Base-by-base conservation (phyloP, 2,329 filamentous ascomycete genomes). In the Gyromitra esculenta region DNA sequence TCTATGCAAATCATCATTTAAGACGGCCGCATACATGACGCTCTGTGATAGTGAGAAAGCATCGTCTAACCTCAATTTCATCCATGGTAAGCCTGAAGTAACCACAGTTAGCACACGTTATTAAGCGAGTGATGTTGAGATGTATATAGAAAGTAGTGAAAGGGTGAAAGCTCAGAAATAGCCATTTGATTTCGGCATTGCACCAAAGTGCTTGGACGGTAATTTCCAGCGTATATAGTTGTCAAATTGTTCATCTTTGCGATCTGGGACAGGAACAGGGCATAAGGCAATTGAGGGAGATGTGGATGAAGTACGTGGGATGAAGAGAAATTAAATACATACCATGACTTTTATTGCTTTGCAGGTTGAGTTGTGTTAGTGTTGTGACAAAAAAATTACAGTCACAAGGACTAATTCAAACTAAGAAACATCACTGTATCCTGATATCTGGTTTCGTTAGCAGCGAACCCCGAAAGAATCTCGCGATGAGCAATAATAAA, bases 211-310 rank as follows among this genome's bases (percentile, higher is more conserved):
- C 88, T 96, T 92, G 89, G 93, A 90, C 93, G 93, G 93, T 96
- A 96, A 96, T 91, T 96, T 95, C 92, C 92, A 94, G 93, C 92
- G 87, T 92, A 90, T 88, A 88, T 85, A 82, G 80, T 81, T 83
- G 82, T 76, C 75, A 81, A 83, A 83, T 82, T 86, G 87, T 88
- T 91, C 91, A 93, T 91, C 89, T 89, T 85, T 79, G 75, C 80
- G 81, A 75, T 75, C 39, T 57, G 31, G 65, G 65, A 50, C 73
- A 75, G 76, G 37, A 43, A 39, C 18, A 25, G 39, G 69, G 57
- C 43, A 41, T 11, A 57, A 56, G 71, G 39, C 21, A 41, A 57
- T 18, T 25, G 35, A 15, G 18, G 43, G 62, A 25, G 31, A 21
- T 50, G 25, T 31, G 25, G 25, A 4, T 31, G 25, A 31, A 25